Conservation (phyloP, 1,139 yeast genomes). For the Spencermartinsiella ligniputridi region DNA sequence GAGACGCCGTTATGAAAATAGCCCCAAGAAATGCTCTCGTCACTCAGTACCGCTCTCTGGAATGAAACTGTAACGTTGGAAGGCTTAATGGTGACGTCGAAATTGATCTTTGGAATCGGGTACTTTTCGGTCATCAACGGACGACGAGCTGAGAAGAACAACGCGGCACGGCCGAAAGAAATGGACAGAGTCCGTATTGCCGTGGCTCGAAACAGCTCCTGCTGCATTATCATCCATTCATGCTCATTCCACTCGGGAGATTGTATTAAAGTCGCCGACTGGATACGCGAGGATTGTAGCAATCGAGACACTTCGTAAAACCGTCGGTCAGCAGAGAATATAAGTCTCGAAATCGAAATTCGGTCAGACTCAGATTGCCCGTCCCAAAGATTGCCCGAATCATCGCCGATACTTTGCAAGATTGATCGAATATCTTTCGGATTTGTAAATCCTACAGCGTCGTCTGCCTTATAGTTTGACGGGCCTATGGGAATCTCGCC, state of each 20-base stretch:
- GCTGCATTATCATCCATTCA: constrained; percentile 54
- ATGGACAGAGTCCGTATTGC: constrained; percentile 71
- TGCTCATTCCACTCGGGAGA: constrained; percentile 48
- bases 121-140: constrained; percentile 85
- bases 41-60: constrained; percentile 51
- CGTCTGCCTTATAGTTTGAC: neutral
- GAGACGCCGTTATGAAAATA: constrained; percentile 90
- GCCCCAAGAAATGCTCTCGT: constrained; percentile 68
- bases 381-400: constrained; percentile 56
- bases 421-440: constrained; percentile 48
- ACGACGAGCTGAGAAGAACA: constrained; percentile 61
- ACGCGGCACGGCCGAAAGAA: constrained; percentile 75
- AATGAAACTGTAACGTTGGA: constrained; percentile 59
- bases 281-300: constrained; percentile 66
- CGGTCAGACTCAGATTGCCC: constrained; percentile 64
- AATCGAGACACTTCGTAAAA: constrained; percentile 71
- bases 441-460: constrained; percentile 1
- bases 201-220: constrained; percentile 58
- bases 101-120: constrained; percentile 71
- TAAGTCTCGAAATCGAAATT: constrained; percentile 59
- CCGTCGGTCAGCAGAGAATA: constrained; percentile 75
- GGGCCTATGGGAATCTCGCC: neutral
- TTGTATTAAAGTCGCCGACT: constrained; percentile 39
- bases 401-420: constrained; percentile 46
- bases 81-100: constrained; percentile 64